Percentiles rank a stretch among this genome's conserved stretches.
phyloP scores from a whole-genome alignment of 441 rosid species.

The Manihot esculenta region DNA sequence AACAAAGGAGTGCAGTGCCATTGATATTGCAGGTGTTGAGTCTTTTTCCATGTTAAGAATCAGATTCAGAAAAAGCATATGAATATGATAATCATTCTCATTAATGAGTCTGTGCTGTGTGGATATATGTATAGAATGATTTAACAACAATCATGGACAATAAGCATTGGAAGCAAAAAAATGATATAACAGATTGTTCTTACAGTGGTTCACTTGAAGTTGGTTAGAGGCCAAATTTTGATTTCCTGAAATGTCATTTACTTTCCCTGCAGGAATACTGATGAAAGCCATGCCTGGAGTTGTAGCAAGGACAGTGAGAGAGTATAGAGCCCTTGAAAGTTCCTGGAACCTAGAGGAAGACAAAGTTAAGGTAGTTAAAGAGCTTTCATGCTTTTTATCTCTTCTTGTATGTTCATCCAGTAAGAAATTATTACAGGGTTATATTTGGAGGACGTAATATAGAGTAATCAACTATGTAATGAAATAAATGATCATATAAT shows the following conservation, averaged over 20 bases:
- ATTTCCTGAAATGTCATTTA: conserved; percentile 53
- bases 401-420: conserved; percentile 10
- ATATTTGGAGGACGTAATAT: too few species aligned
- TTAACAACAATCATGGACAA: neutral
- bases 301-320: conserved; percentile 37
- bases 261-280: conserved; percentile 44
- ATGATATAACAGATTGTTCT: conserved; percentile 11
- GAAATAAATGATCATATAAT: too few species aligned
- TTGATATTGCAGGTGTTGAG: conserved; percentile 42
- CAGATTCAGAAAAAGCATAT: conserved; percentile 11
- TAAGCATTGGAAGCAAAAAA: neutral
- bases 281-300: conserved; percentile 34
- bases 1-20: conserved; percentile 50
- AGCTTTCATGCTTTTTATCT: neutral
- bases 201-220: conserved; percentile 50
- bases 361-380: conserved; percentile 16
- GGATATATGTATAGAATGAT: neutral
- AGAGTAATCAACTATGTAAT: too few species aligned
- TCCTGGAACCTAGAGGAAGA: conserved; percentile 43
- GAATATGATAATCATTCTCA: neutral
- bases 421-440: neutral
- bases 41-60: conserved; percentile 28
- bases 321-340: conserved; percentile 54
- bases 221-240: conserved; percentile 44
- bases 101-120: neutral